Conservation (phyloP, 1,139 yeast genomes). For the Debaryomyces psychrophilus region DNA sequence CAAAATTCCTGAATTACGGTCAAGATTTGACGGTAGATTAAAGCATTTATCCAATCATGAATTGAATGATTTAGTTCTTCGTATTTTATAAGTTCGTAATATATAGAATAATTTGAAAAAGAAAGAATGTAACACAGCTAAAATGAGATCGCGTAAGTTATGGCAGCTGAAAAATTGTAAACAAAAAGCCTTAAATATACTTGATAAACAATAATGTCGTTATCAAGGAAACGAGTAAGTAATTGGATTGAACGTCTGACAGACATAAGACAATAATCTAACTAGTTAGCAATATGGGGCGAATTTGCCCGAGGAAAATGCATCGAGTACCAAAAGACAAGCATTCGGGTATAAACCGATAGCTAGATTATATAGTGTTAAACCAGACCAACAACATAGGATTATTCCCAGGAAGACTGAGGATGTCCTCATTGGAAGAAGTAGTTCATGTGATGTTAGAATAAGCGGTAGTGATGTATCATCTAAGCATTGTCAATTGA, state of each 20-base stretch:
- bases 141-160: slow-evolving; percentile 5
- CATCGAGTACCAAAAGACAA: slow-evolving; percentile 21
- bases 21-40: slow-evolving; percentile 26
- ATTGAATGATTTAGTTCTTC: slow-evolving; percentile 32
- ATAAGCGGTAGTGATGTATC: slow-evolving; percentile 65
- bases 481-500: slow-evolving; percentile 62
- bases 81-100: slow-evolving; percentile 24
- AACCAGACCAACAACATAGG: slow-evolving; percentile 35
- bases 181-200: slow-evolving; percentile 2
- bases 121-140: neutral
- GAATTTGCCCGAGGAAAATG: slow-evolving; percentile 10
- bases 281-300: slow-evolving; percentile 9
- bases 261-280: neutral
- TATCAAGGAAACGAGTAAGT: slow-evolving; percentile 46
- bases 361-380: slow-evolving; percentile 39
- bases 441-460: slow-evolving; percentile 62
- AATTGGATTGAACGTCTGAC: neutral
- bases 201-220: slow-evolving; percentile 30
- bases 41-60: slow-evolving; percentile 38
- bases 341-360: slow-evolving; percentile 24
- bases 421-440: slow-evolving; percentile 56
- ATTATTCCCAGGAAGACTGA: slow-evolving; percentile 37
- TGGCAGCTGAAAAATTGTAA: slow-evolving; percentile 6
- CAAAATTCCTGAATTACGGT: slow-evolving; percentile 25
- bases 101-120: neutral